Conservation (phyloP, 1,139 yeast genomes). For the Blastobotrys raffinosifermentans region DNA sequence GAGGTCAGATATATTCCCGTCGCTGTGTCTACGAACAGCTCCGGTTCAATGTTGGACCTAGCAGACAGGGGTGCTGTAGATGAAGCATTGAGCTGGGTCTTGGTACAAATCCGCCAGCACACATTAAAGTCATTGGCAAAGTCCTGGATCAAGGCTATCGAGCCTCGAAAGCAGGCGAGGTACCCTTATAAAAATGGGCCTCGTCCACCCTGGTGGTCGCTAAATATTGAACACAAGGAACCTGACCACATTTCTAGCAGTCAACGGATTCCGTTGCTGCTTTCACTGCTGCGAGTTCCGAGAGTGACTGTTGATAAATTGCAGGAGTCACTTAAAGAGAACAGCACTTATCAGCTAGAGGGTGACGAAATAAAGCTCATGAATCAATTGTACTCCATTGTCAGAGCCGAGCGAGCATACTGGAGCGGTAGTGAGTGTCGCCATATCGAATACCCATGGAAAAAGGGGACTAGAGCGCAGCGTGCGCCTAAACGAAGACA, state of each 20-base stretch:
- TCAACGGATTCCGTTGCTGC: conserved; percentile 48
- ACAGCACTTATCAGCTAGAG: too few relatives aligned
- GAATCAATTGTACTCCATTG: background rate
- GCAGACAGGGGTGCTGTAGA: too few relatives aligned
- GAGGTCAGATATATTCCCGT: too few relatives aligned
- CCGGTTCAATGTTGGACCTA: too few relatives aligned
- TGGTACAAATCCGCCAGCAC: background rate
- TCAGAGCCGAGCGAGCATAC: background rate
- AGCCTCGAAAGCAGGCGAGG: conserved; percentile 60
- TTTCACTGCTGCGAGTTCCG: conserved; percentile 18
- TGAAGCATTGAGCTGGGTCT: too few relatives aligned
- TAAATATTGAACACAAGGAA: conserved; percentile 51
- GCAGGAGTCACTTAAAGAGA: background rate
- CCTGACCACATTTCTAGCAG: conserved; percentile 66
- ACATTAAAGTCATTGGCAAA: conserved; percentile 57
- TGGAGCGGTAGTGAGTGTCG: background rate
- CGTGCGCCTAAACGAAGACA: too few relatives aligned
- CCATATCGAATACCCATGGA: too few relatives aligned
- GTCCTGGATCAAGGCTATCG: conserved; percentile 61
- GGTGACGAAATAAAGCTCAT: too few relatives aligned
- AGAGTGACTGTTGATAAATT: background rate
- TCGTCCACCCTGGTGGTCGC: conserved; percentile 59
- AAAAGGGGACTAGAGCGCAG: too few relatives aligned
- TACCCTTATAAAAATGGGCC: conserved; percentile 64
- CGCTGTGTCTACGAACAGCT: too few relatives aligned